These are phyloP conservation scores for Plasmodium vivax DNA, from an alignment of 169 alveolate genomes.

Conservation along the genomic window DNA sequence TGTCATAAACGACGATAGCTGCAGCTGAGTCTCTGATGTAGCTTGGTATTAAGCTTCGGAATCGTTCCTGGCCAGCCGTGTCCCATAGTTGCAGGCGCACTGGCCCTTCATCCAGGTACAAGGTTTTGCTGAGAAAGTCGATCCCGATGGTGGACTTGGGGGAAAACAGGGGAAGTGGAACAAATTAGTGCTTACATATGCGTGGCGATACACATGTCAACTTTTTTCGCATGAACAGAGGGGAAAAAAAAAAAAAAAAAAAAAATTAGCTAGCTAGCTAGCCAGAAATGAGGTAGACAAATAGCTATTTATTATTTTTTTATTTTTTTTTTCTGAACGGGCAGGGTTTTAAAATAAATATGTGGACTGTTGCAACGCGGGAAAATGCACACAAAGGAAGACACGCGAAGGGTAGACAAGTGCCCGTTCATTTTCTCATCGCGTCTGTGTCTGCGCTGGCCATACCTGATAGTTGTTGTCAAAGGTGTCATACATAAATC, in stretches of 20 bases:
- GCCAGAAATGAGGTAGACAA: neutral
- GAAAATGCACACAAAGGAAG: neutral
- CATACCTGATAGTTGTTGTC: conserved; percentile 94
- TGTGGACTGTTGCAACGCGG: neutral
- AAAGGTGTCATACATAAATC: conserved; percentile 97
- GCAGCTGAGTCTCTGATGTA: conserved; percentile 97
- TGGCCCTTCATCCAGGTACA: conserved; percentile 95
- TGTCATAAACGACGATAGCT: conserved; percentile 96
- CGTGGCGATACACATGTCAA: neutral
- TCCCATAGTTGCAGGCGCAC: conserved; percentile 98
- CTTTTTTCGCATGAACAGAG: neutral
- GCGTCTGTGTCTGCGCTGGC: neutral
- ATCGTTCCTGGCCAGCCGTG: conserved; percentile 99
- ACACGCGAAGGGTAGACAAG: neutral
- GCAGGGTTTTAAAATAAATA: neutral
- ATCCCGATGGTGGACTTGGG: conserved; percentile 94
- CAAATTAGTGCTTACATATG: neutral
- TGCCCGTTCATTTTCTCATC: neutral
- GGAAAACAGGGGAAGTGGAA: conserved; percentile 9
- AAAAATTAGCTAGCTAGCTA: neutral
- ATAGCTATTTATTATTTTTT: neutral
- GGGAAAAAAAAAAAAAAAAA: neutral
- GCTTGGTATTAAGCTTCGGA: conserved; percentile 96
- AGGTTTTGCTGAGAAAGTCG: conserved; percentile 96
- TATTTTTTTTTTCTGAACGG: neutral